These are phyloP conservation scores for Trifolium repens DNA, from an alignment of 306 rosid species.

Conservation along the genomic window DNA sequence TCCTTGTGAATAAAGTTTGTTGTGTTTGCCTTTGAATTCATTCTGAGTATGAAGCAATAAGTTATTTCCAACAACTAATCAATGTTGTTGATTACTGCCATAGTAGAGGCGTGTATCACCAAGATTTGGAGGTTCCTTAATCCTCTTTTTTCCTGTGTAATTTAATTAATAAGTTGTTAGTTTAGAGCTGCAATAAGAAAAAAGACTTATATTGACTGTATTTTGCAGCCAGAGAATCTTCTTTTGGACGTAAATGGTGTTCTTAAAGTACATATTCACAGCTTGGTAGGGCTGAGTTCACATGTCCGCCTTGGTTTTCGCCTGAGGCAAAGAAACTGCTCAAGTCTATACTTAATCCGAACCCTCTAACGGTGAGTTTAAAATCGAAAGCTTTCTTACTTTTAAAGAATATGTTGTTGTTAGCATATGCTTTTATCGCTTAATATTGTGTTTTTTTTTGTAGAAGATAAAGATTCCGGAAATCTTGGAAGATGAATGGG, in stretches of 20 bases:
- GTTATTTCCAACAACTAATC: slow-evolving; percentile 84
- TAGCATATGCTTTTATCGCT: neutral
- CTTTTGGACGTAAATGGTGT: slow-evolving; percentile 72
- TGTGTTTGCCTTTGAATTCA: no score
- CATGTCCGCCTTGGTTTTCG: slow-evolving; percentile 66
- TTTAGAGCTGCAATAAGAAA: neutral
- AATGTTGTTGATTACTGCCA: slow-evolving; percentile 98
- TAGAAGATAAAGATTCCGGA: slow-evolving; percentile 82
- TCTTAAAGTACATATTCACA: slow-evolving; percentile 86
- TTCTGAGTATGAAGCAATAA: slow-evolving; percentile 81
- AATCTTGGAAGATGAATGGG: slow-evolving; percentile 84
- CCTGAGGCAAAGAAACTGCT: slow-evolving; percentile 63
- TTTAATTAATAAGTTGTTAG: slow-evolving; percentile 19
- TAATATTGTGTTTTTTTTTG: slow-evolving; percentile 31
- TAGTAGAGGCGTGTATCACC: slow-evolving; percentile 95
- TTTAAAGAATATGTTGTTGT: neutral
- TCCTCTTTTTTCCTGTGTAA: neutral
- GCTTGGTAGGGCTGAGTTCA: slow-evolving; percentile 76
- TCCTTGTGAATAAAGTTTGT: no score
- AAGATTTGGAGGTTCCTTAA: slow-evolving; percentile 82
- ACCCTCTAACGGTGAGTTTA: slow-evolving; percentile 79
- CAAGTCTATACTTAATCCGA: slow-evolving; percentile 79
- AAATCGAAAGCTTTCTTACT: neutral
- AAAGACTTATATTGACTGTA: slow-evolving; percentile 28
- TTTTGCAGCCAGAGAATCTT: slow-evolving; percentile 97